Evolutionary conservation across 148 eudicot genomes (phyloP).

Genomic region (Rhododendron ferrugineum): DNA sequence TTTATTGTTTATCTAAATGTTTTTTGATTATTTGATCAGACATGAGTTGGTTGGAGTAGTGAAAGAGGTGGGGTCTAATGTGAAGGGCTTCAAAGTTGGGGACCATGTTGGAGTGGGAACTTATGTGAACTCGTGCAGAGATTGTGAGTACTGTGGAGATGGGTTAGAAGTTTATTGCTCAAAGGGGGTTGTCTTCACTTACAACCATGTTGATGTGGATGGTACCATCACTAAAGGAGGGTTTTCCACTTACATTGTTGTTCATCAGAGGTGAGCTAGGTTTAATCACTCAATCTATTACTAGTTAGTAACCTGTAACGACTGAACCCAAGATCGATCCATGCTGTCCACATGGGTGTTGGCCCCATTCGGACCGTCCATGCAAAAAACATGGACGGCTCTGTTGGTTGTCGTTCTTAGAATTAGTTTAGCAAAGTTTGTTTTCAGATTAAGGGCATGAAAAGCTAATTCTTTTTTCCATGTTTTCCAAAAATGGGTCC

Average conservation of each 20-base stretch:
- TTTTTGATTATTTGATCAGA: slow-evolving; percentile 15
- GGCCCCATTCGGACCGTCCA: too few relatives aligned
- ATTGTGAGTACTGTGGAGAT: slow-evolving; percentile 60
- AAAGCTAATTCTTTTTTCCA: neutral
- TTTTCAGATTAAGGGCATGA: too few relatives aligned
- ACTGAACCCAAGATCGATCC: too few relatives aligned
- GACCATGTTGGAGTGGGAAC: slow-evolving; percentile 82
- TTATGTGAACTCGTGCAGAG: slow-evolving; percentile 72
- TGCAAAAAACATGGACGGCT: too few relatives aligned
- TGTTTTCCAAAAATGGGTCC: too few relatives aligned
- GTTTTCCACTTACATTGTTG: slow-evolving; percentile 61
- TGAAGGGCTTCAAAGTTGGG: slow-evolving; percentile 59
- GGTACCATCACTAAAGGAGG: slow-evolving; percentile 77
- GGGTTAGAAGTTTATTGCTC: slow-evolving; percentile 55
- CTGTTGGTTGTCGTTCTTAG: too few relatives aligned
- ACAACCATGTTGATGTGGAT: slow-evolving; percentile 52
- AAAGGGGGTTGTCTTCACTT: slow-evolving; percentile 51
- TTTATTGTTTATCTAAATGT: neutral
- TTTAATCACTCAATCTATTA: neutral
- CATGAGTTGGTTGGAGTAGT: slow-evolving; percentile 90
- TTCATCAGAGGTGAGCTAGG: slow-evolving; percentile 47
- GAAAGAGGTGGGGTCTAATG: slow-evolving; percentile 55
- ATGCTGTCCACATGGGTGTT: too few relatives aligned
- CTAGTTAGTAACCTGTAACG: too few relatives aligned
- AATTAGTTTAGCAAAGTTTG: too few relatives aligned